Evolutionary conservation across 495 filamentous ascomycete species (phyloP).

Genomic region (Podospora anserina): DNA sequence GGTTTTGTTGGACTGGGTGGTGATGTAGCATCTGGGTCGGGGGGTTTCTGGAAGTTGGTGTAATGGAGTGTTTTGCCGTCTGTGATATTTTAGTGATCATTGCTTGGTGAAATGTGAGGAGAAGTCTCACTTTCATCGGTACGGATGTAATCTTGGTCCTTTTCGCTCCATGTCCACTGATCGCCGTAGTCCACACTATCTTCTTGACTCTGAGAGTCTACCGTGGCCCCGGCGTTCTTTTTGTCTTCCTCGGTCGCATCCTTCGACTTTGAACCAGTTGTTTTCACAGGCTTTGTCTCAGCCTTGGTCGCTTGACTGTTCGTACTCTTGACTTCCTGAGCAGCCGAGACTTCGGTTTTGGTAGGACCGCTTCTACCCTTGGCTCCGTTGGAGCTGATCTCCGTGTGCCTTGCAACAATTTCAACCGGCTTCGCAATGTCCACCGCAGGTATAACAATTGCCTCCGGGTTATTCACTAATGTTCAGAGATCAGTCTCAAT

Average conservation of each 20-base stretch:
- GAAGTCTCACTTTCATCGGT: not conserved
- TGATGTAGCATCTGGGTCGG: not conserved
- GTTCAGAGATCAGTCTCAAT: not conserved
- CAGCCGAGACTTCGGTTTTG: not conserved
- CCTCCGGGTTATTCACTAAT: not conserved
- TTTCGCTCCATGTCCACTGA: slow-evolving; percentile 17
- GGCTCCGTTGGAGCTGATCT: not conserved
- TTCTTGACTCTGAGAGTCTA: not conserved
- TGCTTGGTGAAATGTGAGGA: not conserved
- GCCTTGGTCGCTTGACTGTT: not conserved
- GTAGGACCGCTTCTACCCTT: not conserved
- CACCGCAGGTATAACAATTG: not conserved
- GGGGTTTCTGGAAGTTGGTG: slow-evolving; percentile 14
- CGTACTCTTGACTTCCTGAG: not conserved
- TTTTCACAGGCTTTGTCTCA: not conserved
- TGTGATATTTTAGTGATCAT: not conserved
- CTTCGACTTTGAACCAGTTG: not conserved
- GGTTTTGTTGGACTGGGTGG: not conserved
- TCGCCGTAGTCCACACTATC: slow-evolving; percentile 16
- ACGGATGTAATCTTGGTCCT: slow-evolving; percentile 13
- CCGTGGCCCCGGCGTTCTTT: not conserved
- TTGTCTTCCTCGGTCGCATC: not conserved
- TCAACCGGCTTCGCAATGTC: not conserved
- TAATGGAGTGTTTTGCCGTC: slow-evolving; percentile 15
- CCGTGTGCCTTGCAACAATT: not conserved